These are phyloP conservation scores for Mortierella sp. DNA, from an alignment of 371 early-diverging fungal species.

Conservation along the genomic window DNA sequence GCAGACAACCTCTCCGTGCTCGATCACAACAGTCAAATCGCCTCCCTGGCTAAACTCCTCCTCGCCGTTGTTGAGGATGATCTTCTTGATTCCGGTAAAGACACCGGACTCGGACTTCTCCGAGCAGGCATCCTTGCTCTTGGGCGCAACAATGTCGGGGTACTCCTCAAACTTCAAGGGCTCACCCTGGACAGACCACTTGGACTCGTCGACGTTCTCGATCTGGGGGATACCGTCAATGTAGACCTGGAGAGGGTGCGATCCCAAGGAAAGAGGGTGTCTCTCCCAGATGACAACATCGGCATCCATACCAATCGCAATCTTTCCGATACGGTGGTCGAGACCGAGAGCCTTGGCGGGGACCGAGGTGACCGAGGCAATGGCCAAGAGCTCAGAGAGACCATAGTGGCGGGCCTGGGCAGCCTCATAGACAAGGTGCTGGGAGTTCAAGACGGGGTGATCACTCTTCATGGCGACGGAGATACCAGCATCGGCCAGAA, in stretches of 20 bases:
- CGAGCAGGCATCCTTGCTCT: slow-evolving; percentile 37
- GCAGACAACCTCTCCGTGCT: slow-evolving; percentile 66
- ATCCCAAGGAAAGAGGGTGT: slow-evolving; percentile 81
- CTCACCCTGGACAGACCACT: slow-evolving; percentile 26
- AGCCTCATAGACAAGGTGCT: slow-evolving; percentile 82
- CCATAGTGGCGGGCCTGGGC: slow-evolving; percentile 86
- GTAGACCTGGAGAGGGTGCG: slow-evolving; percentile 83
- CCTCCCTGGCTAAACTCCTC: slow-evolving; percentile 30
- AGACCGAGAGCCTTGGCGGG: slow-evolving; percentile 82
- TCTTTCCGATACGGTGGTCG: slow-evolving; percentile 78
- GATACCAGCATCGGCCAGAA: slow-evolving; percentile 78
- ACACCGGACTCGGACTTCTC: slow-evolving; percentile 54
- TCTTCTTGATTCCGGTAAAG: slow-evolving; percentile 54
- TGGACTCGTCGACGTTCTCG: slow-evolving; percentile 27
- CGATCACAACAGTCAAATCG: slow-evolving; percentile 60
- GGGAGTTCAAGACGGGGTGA: slow-evolving; percentile 85
- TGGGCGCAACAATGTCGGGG: slow-evolving; percentile 25
- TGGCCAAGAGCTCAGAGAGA: slow-evolving; percentile 70
- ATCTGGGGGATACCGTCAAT: slow-evolving; percentile 80
- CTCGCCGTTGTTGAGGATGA: slow-evolving; percentile 29
- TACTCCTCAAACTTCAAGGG: slow-evolving; percentile 31
- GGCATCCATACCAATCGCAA: slow-evolving; percentile 83
- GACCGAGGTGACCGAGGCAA: slow-evolving; percentile 79
- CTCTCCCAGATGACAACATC: slow-evolving; percentile 83
- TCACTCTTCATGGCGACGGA: slow-evolving; percentile 87